Conservation (phyloP, 306 rosid species). For the Alnus glutinosa region DNA sequence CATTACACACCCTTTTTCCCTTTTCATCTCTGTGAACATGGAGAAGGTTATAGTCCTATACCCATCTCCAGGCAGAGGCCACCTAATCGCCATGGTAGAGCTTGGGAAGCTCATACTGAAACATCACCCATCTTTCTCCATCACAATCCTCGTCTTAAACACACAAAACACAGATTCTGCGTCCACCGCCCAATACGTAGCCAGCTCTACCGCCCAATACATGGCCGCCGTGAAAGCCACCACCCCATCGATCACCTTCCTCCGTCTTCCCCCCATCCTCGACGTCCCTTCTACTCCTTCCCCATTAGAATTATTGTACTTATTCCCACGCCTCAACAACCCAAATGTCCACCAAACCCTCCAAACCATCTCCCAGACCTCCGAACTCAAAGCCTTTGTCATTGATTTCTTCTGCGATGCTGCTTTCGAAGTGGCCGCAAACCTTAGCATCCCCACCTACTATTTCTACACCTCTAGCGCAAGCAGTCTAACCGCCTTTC, state of each 20-base stretch:
- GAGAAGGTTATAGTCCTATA: constrained; percentile 27
- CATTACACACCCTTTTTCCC: no score
- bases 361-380: constrained; percentile 2
- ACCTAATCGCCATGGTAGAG: constrained; percentile 29
- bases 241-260: constrained; percentile 4
- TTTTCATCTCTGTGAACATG: neutral
- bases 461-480: neutral
- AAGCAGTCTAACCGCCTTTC: neutral
- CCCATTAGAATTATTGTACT: neutral
- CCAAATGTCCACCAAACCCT: neutral
- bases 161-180: neutral
- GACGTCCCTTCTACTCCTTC: neutral
- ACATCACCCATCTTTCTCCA: constrained; percentile 5
- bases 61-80: constrained; percentile 23
- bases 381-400: neutral
- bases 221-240: neutral
- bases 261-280: neutral
- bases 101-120: constrained; percentile 23
- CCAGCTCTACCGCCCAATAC: constrained; percentile 1
- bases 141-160: neutral
- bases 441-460: neutral
- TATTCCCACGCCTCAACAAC: neutral
- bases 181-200: neutral
- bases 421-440: constrained; percentile 1
- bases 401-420: constrained; percentile 3